A percentile compares a stretch with the other conserved stretches of the same genome.
These are phyloP conservation scores for Ananas comosus DNA, from an alignment of 176 grass and related monocot genomes.

Conservation along the genomic window DNA sequence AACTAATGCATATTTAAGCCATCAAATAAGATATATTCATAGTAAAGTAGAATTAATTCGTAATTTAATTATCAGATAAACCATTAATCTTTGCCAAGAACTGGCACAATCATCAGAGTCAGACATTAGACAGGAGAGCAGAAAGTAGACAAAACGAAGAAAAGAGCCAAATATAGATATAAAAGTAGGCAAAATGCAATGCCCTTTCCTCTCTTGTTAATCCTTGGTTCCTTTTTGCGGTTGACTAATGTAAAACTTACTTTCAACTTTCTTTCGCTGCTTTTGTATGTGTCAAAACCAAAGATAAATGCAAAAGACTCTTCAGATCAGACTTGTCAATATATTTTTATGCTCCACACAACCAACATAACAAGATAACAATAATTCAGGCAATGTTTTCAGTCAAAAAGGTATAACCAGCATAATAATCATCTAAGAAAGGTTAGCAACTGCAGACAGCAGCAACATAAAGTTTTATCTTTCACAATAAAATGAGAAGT, in stretches of 20 bases:
- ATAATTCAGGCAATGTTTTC: too few species aligned
- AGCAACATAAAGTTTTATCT: too few species aligned
- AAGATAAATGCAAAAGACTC: too few species aligned
- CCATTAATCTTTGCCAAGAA: not conserved
- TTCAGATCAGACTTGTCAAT: too few species aligned
- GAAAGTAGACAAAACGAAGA: not conserved
- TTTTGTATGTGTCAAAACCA: not conserved
- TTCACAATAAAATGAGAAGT: too few species aligned
- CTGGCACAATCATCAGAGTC: not conserved
- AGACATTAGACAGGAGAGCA: not conserved
- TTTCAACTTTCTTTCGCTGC: not conserved
- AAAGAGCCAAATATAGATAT: not conserved
- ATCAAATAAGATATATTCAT: not conserved
- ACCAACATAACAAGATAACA: too few species aligned
- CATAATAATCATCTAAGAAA: too few species aligned
- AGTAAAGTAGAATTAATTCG: not conserved
- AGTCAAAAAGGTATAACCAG: too few species aligned
- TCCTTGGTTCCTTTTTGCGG: not conserved
- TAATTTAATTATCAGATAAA: not conserved
- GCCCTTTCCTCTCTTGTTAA: not conserved
- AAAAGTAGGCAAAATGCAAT: not conserved
- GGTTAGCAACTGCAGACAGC: too few species aligned
- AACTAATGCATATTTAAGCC: not conserved
- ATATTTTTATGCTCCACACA: too few species aligned
- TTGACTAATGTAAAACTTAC: not conserved